Evolutionary conservation across 371 early-diverging fungal genomes (phyloP).

Genomic region (Coemansia sp.): DNA sequence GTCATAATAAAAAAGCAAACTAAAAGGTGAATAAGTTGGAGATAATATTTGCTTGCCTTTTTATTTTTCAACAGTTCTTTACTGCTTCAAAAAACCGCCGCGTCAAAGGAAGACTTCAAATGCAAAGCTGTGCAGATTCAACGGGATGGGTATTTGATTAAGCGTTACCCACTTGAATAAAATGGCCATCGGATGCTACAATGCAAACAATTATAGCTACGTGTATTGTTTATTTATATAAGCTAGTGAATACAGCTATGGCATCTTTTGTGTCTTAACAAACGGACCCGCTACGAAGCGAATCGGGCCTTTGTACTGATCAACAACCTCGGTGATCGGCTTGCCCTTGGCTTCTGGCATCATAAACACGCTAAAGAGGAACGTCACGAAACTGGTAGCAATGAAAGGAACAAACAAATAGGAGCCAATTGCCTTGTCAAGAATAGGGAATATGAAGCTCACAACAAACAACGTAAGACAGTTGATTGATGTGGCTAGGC

Average conservation of each 20-base stretch:
- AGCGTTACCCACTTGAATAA: no score
- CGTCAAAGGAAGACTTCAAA: no score
- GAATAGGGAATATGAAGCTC: constrained; percentile 65
- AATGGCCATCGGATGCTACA: no score
- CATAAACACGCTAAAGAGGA: constrained; percentile 59
- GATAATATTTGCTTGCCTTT: no score
- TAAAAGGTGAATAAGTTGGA: no score
- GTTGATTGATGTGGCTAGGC: constrained; percentile 64
- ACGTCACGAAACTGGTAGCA: constrained; percentile 52
- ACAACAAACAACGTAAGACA: constrained; percentile 70
- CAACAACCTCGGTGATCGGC: constrained; percentile 43
- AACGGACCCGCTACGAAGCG: constrained; percentile 26
- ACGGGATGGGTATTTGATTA: no score
- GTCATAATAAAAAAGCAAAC: no score
- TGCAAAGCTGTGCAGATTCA: no score
- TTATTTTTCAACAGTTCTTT: no score
- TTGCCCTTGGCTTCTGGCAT: constrained; percentile 81
- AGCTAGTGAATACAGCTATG: neutral
- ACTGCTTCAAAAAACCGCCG: no score
- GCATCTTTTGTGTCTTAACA: neutral
- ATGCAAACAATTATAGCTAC: neutral
- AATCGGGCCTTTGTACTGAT: constrained; percentile 38
- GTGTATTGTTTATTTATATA: neutral
- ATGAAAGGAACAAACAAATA: constrained; percentile 71
- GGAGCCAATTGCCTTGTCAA: constrained; percentile 58